Conservation (phyloP, 495 filamentous ascomycete species). For the Penicillium roqueforti region DNA sequence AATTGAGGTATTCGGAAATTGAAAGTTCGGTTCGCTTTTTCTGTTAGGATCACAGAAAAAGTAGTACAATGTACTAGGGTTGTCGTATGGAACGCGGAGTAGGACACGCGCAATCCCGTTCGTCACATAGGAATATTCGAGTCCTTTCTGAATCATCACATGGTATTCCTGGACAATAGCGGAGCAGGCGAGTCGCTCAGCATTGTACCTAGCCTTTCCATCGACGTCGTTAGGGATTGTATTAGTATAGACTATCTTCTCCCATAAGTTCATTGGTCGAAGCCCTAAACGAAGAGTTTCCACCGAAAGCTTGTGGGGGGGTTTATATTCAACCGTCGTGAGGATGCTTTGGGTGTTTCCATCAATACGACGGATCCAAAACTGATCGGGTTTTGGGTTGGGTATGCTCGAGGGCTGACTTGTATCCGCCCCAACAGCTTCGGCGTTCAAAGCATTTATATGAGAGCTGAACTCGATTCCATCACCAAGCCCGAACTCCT, state of each 20-base stretch:
- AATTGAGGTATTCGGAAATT: constrained; percentile 17
- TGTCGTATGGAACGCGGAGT: constrained; percentile 28
- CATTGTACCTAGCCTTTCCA: constrained; percentile 26
- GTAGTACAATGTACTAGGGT: constrained; percentile 38
- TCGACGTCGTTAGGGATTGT: constrained; percentile 14
- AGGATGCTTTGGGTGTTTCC: constrained; percentile 21
- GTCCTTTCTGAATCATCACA: constrained; percentile 31
- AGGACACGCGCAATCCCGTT: constrained; percentile 28
- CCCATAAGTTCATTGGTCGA: constrained; percentile 22
- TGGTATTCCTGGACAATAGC: constrained; percentile 27
- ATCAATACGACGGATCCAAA: constrained; percentile 21
- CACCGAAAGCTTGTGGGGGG: constrained; percentile 33
- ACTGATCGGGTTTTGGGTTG: constrained; percentile 19
- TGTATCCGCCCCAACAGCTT: not conserved
- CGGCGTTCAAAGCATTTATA: constrained; percentile 13
- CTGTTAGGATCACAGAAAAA: constrained; percentile 32
- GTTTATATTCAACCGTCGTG: constrained; percentile 33
- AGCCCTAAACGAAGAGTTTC: constrained; percentile 28
- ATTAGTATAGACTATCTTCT: constrained; percentile 18
- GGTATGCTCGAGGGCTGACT: not conserved
- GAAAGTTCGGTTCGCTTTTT: constrained; percentile 17
- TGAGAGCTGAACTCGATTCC: constrained; percentile 28
- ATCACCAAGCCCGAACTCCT: constrained; percentile 26
- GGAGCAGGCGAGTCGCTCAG: constrained; percentile 17
- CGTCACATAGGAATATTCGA: constrained; percentile 31